Evolutionary conservation across 805 yeast genomes (phyloP), one percentile per base, ranked within the genome.

Genomic region (Wickerhamomyces bovis): DNA sequence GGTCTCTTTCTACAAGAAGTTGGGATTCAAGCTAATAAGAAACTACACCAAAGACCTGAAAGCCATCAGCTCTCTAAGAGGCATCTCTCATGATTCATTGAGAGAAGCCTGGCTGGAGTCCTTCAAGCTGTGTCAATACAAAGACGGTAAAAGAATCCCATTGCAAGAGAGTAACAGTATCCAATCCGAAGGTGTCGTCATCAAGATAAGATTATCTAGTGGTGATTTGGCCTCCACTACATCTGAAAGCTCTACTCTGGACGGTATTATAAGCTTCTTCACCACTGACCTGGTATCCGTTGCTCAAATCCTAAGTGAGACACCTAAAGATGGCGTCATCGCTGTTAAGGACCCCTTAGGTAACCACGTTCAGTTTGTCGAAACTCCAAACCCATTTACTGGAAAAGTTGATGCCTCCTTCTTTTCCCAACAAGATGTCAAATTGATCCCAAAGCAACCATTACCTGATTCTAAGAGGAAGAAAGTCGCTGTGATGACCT

Each of bases 401-500:
- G 31, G 11, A 4, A 30, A 47, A 16, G 44, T 57, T 4, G 45
- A 42, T 30, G 51, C 47, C 10, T 42, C 47, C 9, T 54, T 47
- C 46, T 61, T 58, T 42, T 16, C 53, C 7, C 47, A 46, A 22
- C 52, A 52, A 36, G 39, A 41, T 8, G 7, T 43, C 15, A 22
- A 26, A 6, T 19, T 23, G n/a, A 23, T 35, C 23, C 50, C 50
- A 18, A 4, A 43, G 5, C 28, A 33, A 19, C 19, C 40, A 12
- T 38, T 39, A 16, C 28, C 47, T 6, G 41, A 39, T 6, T 41
- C 47, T 7, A 42, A 44, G 35, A 61, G 50, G 50, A 64, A 68
- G 57, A 79, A 81, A 55, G 87, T 94, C 53, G 99, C 95, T 5
- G 94, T 94, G 43, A 89, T 94, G 92, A 94, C 98, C 6, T 88